These are phyloP conservation scores for Fusarium staphyleae DNA, from an alignment of 2,329 filamentous ascomycete species.

Conservation along the genomic window DNA sequence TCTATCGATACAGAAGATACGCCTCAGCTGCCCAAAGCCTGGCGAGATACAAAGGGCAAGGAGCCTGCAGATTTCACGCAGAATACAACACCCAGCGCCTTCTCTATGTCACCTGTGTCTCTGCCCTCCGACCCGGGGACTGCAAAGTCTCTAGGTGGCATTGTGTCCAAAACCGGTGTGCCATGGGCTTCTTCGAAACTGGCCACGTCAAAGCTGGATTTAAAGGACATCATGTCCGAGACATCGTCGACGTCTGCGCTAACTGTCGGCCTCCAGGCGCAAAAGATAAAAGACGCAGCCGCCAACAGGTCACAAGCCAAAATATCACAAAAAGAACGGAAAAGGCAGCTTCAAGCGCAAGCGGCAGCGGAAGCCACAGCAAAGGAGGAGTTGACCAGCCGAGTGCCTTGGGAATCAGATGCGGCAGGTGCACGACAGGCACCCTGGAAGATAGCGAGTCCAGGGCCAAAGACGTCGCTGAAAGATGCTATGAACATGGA, in stretches of 20 bases:
- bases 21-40: constrained; percentile 42
- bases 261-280: constrained; percentile 61
- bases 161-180: constrained; percentile 40
- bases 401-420: constrained; percentile 56
- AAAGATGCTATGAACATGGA: constrained; percentile 55
- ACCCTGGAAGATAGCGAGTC: constrained; percentile 71
- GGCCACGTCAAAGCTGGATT: constrained; percentile 69
- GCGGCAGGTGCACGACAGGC: constrained; percentile 49
- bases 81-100: constrained; percentile 20
- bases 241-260: constrained; percentile 60
- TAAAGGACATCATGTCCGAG: constrained; percentile 78
- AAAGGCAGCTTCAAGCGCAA: constrained; percentile 78
- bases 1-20: constrained; percentile 42
- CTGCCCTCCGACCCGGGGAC: constrained; percentile 13
- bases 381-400: constrained; percentile 40
- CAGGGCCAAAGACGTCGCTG: constrained; percentile 57
- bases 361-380: constrained; percentile 54
- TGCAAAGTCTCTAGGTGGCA: constrained; percentile 1
- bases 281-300: constrained; percentile 53
- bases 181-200: constrained; percentile 62
- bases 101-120: constrained; percentile 33
- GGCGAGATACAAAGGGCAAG: constrained; percentile 44
- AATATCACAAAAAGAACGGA: constrained; percentile 91
- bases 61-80: constrained; percentile 20
- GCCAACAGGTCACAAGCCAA: constrained; percentile 59